Evolutionary conservation across 306 rosid genomes (phyloP), one percentile per base, ranked within the genome.

Genomic region (Gillenia trifoliata): DNA sequence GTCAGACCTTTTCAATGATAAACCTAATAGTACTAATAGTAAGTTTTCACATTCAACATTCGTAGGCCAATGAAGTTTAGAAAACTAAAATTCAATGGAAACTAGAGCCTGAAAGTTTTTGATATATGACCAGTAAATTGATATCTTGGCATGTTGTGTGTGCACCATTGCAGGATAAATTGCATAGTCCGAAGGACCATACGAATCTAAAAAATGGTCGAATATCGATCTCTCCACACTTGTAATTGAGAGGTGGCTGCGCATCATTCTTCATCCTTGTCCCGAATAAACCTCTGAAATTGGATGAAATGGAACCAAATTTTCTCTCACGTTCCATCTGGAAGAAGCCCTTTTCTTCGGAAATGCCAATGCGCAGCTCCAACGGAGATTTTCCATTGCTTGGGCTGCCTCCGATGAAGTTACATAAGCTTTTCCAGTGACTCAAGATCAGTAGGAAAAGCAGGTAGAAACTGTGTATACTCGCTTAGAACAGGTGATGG

Each of bases 11-110:
- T 74, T 82, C 82, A 40, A 73, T 81, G 31, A 78, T 75, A 74
- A 83, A 90, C 78, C 74, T 81, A 12, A 79, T 52, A 70, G 97
- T 91, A 85, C 74, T 81, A 12, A 79, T 52, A 70, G 97, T 91
- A 85, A 84, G 90, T 87, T 33, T 82, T 64, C 45, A 64, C 36
- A 10, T 33, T 64, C 34, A 8, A 15, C 66, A 62, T 8, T 31
- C 34, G 3, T 19, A n/a, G n/a, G n/a, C 28, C 43, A 26, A 43
- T 15, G 47, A 17, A 68, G 38, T 9, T 55, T 20, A 22, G 28
- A 20, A 22, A 20, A 55, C 92, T 86, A 87, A 80, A 89, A 82
- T 29, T 83, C 23, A 11, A 60, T 16, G 31, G 22, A 61, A 45
- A 45, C 20, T 45, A 15, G 52, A 62, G 64, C 7, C 30, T 45